Evolutionary conservation across 345 rosid genomes (phyloP), one percentile per base, ranked within the genome.

Genomic region (Arabidopsis arenosa): DNA sequence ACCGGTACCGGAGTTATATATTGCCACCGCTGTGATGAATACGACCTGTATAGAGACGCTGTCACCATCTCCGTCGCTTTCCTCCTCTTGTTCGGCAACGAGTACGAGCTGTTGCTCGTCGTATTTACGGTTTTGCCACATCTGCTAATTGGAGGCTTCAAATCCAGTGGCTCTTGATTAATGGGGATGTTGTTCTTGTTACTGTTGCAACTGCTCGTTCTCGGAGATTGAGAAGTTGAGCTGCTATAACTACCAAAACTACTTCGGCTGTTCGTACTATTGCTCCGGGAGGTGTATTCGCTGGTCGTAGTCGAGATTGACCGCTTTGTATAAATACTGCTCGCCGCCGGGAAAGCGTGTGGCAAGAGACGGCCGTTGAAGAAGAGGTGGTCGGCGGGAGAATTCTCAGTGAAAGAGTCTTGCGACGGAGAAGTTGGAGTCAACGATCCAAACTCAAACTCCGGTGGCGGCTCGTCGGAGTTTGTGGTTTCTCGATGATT

Each of bases 361-460:
- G 98, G 97, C 77, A 93, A 54, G 60, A 91, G 91, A 71, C 86
- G 87, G 61, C 97, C 98, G 61, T 93, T 91, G 78, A 61, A 80
- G 82, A 93, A 93, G 32, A 91, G 87, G 59, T 82, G 92, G 63
- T 93, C 98, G 0, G 98, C 98, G 2, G 96, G 98, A 4, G 96
- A 91, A 72, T 80, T 79, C 68, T 78, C 83, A n/a, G 67, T 77
- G 75, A 65, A 73, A 3, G 86, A 82, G 60, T 83, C 89, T 68
- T 45, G 70, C 12, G 86, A 83, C 17, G 89, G 87, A 17, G 89
- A 90, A 47, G 81, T 84, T 7, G 89, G 92, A 3, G 88, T 86
- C 14, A 88, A 28, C 1, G 83, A 79, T 54, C 88, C 91, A 68
- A 91, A 91, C 77, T 91, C 90, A 66, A 93, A 91, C 41, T 93